Evolutionary conservation across 208 protist genomes (phyloP).

Genomic region (Histomonas meleagridis): DNA sequence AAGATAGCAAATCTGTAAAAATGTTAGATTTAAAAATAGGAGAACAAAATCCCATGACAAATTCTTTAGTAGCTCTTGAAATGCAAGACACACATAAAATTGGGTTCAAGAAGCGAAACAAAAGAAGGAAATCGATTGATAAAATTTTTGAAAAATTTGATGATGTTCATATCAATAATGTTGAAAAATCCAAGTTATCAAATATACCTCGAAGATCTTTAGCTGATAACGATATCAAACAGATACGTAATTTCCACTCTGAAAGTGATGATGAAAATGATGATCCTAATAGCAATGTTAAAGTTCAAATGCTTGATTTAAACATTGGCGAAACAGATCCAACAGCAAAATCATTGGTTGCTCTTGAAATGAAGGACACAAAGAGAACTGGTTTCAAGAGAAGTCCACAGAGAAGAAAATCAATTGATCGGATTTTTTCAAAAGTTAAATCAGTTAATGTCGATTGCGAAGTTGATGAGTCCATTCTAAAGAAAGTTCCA

Average conservation of each 20-base stretch:
- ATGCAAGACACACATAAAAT: constrained; percentile 17
- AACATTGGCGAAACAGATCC: not conserved
- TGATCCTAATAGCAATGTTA: too few relatives aligned
- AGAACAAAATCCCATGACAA: too few relatives aligned
- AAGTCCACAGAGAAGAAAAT: not conserved
- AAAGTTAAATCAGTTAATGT: not conserved
- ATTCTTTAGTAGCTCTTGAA: constrained; percentile 19
- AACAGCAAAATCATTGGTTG: constrained; percentile 23
- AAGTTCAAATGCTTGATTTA: not conserved
- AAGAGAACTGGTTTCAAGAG: not conserved
- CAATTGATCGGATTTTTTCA: not conserved
- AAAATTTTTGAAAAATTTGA: not conserved
- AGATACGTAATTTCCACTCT: not conserved
- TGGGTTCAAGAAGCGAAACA: not conserved
- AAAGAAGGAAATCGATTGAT: constrained; percentile 5
- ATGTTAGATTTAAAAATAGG: not conserved
- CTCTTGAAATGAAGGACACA: not conserved
- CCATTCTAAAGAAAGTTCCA: too few relatives aligned
- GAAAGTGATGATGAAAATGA: not conserved
- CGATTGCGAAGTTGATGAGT: not conserved
- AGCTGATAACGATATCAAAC: not conserved
- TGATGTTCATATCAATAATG: not conserved
- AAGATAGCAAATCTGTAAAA: not conserved
- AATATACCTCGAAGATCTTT: not conserved
- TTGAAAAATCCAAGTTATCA: not conserved